Evolutionary conservation across 371 early-diverging fungal species (phyloP).

Genomic region (Umbelopsis sp.): DNA sequence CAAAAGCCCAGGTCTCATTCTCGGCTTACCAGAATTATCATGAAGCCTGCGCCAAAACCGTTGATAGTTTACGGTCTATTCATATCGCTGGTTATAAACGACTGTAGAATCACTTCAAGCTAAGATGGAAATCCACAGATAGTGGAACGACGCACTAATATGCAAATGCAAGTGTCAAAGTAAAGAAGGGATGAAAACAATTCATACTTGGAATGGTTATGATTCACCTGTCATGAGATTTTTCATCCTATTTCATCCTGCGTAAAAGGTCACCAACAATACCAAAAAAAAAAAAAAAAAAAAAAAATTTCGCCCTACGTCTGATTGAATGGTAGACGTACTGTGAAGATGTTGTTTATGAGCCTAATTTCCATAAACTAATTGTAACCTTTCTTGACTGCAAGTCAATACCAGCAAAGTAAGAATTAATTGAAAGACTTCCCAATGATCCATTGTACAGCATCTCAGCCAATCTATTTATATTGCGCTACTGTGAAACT

Average conservation of each 20-base stretch:
- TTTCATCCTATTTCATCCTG: too few relatives aligned
- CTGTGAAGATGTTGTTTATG: neutral
- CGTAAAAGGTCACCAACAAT: too few relatives aligned
- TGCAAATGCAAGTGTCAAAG: neutral
- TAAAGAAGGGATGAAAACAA: neutral
- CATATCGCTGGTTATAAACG: neutral
- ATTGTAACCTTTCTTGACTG: neutral
- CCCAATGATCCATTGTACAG: too few relatives aligned
- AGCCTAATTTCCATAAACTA: neutral
- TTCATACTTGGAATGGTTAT: slow-evolving; percentile 1
- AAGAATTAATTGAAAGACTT: neutral
- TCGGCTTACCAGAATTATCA: neutral
- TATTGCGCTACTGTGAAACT: too few relatives aligned
- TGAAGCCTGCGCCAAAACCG: neutral
- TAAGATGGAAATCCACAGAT: neutral
- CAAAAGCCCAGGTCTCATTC: neutral
- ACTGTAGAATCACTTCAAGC: neutral
- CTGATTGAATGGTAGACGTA: neutral
- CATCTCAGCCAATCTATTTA: neutral
- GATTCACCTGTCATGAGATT: too few relatives aligned
- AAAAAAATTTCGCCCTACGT: too few relatives aligned
- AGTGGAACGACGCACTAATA: neutral
- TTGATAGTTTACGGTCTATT: neutral
- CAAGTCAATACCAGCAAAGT: neutral
- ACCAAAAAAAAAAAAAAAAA: too few relatives aligned